Base-by-base conservation (phyloP, 1,284 basidiomycete species). In the Boletus chippewaensis region DNA sequence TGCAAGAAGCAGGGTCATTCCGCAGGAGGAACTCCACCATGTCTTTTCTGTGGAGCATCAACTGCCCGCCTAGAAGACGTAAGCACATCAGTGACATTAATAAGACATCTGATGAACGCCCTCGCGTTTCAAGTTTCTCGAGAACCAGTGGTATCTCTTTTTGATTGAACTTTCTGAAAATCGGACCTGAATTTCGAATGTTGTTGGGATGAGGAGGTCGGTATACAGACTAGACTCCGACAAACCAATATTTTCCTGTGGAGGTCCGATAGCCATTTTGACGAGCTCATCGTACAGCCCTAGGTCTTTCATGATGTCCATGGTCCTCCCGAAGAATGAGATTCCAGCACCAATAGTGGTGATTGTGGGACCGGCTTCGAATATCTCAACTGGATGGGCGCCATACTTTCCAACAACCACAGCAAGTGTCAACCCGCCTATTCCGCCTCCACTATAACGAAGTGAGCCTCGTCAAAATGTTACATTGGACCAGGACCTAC, bases 321-420 rank as follows among this genome's bases (percentile, higher is more conserved):
- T 63, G 15, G 68, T 69, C 46, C 70, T 63, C 29, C 59, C 61
- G 63, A 63, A 73, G 1, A 72, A 60, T 0, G 56, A 56, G 26
- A 74, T 67, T 8, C 71, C 72, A 10, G 70, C 71, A 16, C 72
- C 72, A 22, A 69, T 55, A 10, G 70, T 66, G 2, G 63, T 65
- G 50, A 73, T 66, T 24, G 65, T 63, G 6, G 68, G 54, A 4
- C 61, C 56, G 4, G 68, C 59, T 50, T 74, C 72, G 45, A 70
- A 74, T 18, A 74, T 40, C 47, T 71, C 65, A 16, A 71, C 52
- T 1, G 54, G 53, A 18, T 56, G 55, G 0, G 22, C 8, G 26
- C 49, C 40, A 50, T 64, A 63, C 40, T 61, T 66, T 0, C 60
- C 64, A 11, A 74, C 57, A 2, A 66, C 56, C 32, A 68, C 56